Evolutionary conservation across 73 alveolate genomes (phyloP), one percentile per base, ranked within the genome.

Genomic region (Stentor coeruleus): DNA sequence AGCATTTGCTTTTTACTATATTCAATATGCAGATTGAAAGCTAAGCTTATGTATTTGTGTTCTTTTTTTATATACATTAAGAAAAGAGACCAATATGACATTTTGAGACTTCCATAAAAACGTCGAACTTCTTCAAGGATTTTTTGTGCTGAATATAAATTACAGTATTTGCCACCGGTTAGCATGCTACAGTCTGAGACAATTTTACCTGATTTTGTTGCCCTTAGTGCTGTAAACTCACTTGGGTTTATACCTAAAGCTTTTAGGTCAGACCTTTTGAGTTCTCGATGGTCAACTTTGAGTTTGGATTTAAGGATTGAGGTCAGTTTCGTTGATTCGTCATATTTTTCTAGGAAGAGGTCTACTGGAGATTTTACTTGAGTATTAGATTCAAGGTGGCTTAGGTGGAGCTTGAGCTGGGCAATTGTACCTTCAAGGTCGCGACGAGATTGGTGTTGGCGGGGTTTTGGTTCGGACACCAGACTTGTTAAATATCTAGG

Each of bases 331-430:
- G 6, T 49, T 20, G 66, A 49, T 6, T 49, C 6, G 20, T 49
- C 66, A 49, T 11, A 49, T 11, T 20, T 6, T 20, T 49, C 20
- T 49, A 49, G 20, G 20, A 49, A 49, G 28, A 49, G 66, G 66
- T 49, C 66, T 11, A 49, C 66, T 20, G 6, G 66, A 11, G 66
- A 11, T 49, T 49, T 20, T 49, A 6, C 20, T 20, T 49, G 66
- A 6, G 20, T 20, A 49, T 49, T 49, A 11, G 6, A 6, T 49
- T 49, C 66, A 49, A 49, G 20, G 6, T 49, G 28, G 6, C 66
- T 49, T 49, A 49, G n/a, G n/a, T 57, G 73, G 28, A 57, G 73
- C 73, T 57, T 57, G 1, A 57, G 73, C 73, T 57, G 73, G 28
- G 73, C 73, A 0, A 57, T 57, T 57, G 73, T 57, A 31, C 73